Percentiles rank a stretch among this genome's conserved stretches.
Evolutionary conservation across 2,329 filamentous ascomycete genomes (phyloP).

Genomic region (Epichloe typhina): DNA sequence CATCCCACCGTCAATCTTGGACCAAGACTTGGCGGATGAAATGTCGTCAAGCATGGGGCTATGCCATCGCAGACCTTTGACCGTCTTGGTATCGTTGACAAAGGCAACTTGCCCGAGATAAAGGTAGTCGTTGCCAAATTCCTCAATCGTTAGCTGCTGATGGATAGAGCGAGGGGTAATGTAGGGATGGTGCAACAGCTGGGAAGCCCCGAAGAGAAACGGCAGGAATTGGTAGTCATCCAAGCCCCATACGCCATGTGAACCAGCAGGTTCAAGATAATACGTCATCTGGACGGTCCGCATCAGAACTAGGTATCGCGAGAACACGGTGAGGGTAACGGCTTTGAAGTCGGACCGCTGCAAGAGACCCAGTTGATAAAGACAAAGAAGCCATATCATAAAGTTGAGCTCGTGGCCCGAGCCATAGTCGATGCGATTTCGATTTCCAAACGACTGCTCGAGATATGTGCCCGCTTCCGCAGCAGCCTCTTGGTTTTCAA

Average conservation of each 20-base stretch:
- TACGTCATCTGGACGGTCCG: constrained; percentile 79
- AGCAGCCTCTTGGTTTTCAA: constrained; percentile 39
- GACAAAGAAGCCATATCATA: constrained; percentile 87
- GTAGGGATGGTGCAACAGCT: constrained; percentile 72
- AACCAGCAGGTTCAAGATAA: constrained; percentile 92
- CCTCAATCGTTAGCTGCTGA: constrained; percentile 74
- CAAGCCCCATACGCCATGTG: constrained; percentile 93
- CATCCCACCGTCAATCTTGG: constrained; percentile 91
- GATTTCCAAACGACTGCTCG: constrained; percentile 72
- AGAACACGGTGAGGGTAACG: constrained; percentile 66
- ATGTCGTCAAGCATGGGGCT: constrained; percentile 98
- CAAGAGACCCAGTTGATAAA: constrained; percentile 65
- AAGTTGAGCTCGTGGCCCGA: constrained; percentile 98
- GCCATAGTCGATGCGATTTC: constrained; percentile 83
- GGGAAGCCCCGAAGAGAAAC: constrained; percentile 86
- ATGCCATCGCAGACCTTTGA: constrained; percentile 90
- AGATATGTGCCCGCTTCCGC: constrained; percentile 71
- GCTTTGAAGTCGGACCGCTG: constrained; percentile 53
- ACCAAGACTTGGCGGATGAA: constrained; percentile 76
- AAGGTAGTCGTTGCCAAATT: constrained; percentile 69
- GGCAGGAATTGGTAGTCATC: constrained; percentile 97
- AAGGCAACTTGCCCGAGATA: constrained; percentile 90
- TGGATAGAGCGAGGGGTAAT: constrained; percentile 75
- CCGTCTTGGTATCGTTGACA: constrained; percentile 92
- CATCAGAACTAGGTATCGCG: constrained; percentile 75